A percentile compares a stretch with the other conserved stretches of the same genome.
Conservation (phyloP, 75 land plant genomes). For the Chamaecyparis obtusa region DNA sequence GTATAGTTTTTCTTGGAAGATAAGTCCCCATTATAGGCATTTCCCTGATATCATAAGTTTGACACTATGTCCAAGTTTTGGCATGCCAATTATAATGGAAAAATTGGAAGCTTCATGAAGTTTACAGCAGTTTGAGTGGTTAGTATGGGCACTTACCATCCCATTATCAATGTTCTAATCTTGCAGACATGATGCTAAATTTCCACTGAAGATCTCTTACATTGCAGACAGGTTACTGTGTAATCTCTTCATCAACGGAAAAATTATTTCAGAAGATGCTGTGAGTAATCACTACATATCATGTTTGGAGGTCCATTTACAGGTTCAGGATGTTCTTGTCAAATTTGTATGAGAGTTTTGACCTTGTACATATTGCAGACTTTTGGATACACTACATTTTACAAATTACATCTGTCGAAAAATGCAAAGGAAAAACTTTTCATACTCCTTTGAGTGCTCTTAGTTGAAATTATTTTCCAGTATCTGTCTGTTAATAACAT, state of each 20-base stretch:
- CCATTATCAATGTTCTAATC: background rate
- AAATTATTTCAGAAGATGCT: background rate
- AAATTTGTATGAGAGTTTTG: background rate
- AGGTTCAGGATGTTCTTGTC: background rate
- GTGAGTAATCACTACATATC: background rate
- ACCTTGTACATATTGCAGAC: background rate
- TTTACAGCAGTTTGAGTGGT: background rate
- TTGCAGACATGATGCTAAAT: background rate
- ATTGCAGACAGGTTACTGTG: background rate
- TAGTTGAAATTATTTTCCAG: background rate
- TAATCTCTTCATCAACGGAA: background rate
- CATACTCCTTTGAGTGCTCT: background rate
- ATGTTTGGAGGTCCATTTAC: background rate
- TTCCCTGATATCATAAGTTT: conserved; percentile 32
- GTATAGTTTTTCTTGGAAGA: conserved; percentile 31
- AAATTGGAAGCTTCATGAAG: conserved; percentile 11
- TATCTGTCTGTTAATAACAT: background rate
- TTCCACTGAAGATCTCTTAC: background rate
- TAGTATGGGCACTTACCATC: background rate
- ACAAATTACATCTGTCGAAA: background rate
- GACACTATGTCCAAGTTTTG: conserved; percentile 36
- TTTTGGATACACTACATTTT: background rate
- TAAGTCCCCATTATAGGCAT: conserved; percentile 30
- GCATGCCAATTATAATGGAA: conserved; percentile 36
- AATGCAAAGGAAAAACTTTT: background rate